A percentile compares a stretch with the other conserved stretches of the same genome.
phyloP scores from a whole-genome alignment of 2,329 filamentous ascomycete species.

The Diaporthe caulivora region DNA sequence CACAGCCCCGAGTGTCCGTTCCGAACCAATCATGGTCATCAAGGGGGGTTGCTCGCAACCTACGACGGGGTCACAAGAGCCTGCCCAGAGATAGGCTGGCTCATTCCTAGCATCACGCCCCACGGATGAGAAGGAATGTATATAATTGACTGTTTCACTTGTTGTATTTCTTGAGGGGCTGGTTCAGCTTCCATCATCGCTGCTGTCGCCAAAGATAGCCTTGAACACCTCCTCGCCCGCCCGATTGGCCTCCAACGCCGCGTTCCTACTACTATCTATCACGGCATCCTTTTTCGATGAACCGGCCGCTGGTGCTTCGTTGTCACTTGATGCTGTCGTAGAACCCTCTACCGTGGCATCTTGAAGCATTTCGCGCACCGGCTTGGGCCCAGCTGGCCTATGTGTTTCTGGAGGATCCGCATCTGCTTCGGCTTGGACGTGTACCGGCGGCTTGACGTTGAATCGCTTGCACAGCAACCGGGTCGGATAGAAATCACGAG shows the following conservation, averaged over 20 bases:
- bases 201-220: slow-evolving; percentile 93
- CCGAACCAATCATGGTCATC: not conserved
- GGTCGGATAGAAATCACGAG: slow-evolving; percentile 81
- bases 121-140: no score
- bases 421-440: slow-evolving; percentile 70
- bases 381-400: slow-evolving; percentile 15
- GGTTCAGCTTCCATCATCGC: slow-evolving; percentile 59
- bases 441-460: slow-evolving; percentile 82
- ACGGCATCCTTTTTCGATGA: slow-evolving; percentile 42
- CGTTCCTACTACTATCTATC: slow-evolving; percentile 81
- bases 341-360: not conserved
- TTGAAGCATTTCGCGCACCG: not conserved
- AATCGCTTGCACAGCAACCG: slow-evolving; percentile 94
- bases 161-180: not conserved
- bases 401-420: slow-evolving; percentile 42
- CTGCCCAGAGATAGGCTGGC: not conserved
- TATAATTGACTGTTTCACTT: no score
- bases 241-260: slow-evolving; percentile 79
- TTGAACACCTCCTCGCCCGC: slow-evolving; percentile 87
- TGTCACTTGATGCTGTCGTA: slow-evolving; percentile 30
- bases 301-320: slow-evolving; percentile 25
- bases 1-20: not conserved
- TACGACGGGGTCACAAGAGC: not conserved
- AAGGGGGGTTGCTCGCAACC: not conserved
- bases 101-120: not conserved